Evolutionary conservation across 768 basidiomycete genomes (phyloP).

Genomic region (Bullera alba): DNA sequence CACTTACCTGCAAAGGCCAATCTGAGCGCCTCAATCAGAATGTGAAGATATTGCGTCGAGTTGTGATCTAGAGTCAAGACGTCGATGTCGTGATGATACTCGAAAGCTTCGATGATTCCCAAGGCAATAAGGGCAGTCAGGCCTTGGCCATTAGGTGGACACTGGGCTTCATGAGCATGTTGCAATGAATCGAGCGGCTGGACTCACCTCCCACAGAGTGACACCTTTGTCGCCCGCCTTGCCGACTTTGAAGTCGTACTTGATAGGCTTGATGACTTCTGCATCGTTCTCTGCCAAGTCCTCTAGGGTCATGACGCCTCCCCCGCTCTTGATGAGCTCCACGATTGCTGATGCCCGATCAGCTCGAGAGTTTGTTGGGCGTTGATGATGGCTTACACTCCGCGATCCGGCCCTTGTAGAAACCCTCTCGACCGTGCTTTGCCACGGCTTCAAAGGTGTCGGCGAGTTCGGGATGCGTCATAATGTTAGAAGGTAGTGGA

Average conservation of each 20-base stretch:
- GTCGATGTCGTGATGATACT: slow-evolving; percentile 64
- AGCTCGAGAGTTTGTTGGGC: neutral
- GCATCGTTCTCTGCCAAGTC: slow-evolving; percentile 80
- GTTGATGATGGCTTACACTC: slow-evolving; percentile 47
- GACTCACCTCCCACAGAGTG: slow-evolving; percentile 76
- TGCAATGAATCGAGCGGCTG: neutral
- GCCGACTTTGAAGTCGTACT: slow-evolving; percentile 60
- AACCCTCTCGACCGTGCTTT: slow-evolving; percentile 78
- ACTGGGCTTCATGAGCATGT: slow-evolving; percentile 49
- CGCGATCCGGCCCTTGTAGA: slow-evolving; percentile 86
- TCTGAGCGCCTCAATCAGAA: slow-evolving; percentile 71
- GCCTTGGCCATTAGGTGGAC: slow-evolving; percentile 97
- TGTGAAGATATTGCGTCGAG: slow-evolving; percentile 79
- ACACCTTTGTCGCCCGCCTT: slow-evolving; percentile 61
- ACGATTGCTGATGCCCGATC: slow-evolving; percentile 23
- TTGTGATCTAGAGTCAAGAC: slow-evolving; percentile 81
- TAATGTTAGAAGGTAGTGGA: slow-evolving; percentile 76
- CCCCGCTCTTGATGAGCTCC: slow-evolving; percentile 65
- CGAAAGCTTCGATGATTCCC: slow-evolving; percentile 82
- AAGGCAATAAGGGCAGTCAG: slow-evolving; percentile 86
- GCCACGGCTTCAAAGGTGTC: slow-evolving; percentile 74
- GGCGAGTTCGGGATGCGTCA: slow-evolving; percentile 73
- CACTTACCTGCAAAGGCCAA: slow-evolving; percentile 65
- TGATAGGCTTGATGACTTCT: slow-evolving; percentile 78
- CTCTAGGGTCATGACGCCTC: slow-evolving; percentile 89